Evolutionary conservation across 345 rosid genomes (phyloP).

Genomic region (Leavenworthia alabamica): DNA sequence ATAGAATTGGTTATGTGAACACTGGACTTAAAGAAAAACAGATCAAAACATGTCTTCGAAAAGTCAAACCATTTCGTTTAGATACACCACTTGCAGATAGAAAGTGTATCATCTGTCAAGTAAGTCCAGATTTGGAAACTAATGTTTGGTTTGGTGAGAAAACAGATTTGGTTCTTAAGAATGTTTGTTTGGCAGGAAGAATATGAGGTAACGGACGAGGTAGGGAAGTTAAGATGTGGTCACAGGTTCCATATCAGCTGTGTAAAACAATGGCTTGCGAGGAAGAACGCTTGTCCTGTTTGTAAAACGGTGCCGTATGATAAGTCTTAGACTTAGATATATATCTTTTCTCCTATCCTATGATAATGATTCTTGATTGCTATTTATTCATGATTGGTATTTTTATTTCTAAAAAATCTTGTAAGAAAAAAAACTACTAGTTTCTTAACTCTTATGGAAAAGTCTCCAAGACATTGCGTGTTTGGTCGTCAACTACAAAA

Average conservation of each 20-base stretch:
- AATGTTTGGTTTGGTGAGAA: background rate
- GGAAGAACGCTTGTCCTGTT: constrained; percentile 78
- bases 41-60: constrained; percentile 54
- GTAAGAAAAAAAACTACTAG: background rate
- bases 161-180: background rate
- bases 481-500: constrained; percentile 18
- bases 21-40: constrained; percentile 80
- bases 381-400: constrained; percentile 11
- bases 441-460: background rate
- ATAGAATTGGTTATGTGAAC: constrained; percentile 73
- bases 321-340: constrained; percentile 13
- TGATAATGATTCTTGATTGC: constrained; percentile 3
- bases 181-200: constrained; percentile 58
- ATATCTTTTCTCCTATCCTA: background rate
- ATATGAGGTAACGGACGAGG: constrained; percentile 53
- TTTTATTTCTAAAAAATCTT: background rate
- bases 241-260: constrained; percentile 73
- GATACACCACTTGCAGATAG: constrained; percentile 40
- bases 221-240: constrained; percentile 67
- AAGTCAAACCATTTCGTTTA: constrained; percentile 39
- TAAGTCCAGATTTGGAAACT: constrained; percentile 28
- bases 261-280: constrained; percentile 83
- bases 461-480: background rate
- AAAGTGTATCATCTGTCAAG: constrained; percentile 91
- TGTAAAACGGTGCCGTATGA: constrained; percentile 51